phyloP scores from a whole-genome alignment of 2,329 filamentous ascomycete species.

The Hypoxylon sp. region DNA sequence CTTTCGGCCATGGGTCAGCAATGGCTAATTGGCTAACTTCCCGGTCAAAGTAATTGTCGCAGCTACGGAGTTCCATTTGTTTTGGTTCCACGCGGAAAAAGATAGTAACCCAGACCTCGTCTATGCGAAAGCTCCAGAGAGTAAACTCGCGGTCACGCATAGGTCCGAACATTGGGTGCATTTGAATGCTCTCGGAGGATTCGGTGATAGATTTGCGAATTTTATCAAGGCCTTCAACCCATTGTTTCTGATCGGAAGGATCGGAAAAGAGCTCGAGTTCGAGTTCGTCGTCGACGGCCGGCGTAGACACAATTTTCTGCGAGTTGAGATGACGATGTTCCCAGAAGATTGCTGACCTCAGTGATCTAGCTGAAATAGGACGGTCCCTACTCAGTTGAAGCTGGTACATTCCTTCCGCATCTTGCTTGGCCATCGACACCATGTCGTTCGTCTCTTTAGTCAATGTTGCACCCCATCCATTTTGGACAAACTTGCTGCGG shows the following conservation, averaged over 20 bases:
- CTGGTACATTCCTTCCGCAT: conserved; percentile 43
- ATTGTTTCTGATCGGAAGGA: background rate
- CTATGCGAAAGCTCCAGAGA: conserved; percentile 40
- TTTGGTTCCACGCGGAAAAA: conserved; percentile 29
- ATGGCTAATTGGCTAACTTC: conserved; percentile 41
- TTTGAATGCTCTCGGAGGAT: background rate
- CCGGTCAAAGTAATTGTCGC: conserved; percentile 18
- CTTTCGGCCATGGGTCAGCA: conserved; percentile 37
- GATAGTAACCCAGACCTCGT: conserved; percentile 44
- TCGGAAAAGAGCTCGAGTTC: conserved; percentile 41
- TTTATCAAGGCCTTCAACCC: conserved; percentile 29
- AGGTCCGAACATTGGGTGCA: conserved; percentile 44
- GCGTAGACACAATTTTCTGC: conserved; percentile 41
- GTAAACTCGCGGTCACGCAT: conserved; percentile 45
- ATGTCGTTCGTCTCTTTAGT: conserved; percentile 28
- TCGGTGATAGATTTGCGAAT: conserved; percentile 15
- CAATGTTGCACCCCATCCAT: conserved; percentile 46
- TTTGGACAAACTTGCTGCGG: conserved; percentile 38
- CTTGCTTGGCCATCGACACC: conserved; percentile 18
- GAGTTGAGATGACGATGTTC: conserved; percentile 44
- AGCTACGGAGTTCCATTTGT: background rate
- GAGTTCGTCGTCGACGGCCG: conserved; percentile 39
- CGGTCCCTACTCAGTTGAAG: conserved; percentile 41
- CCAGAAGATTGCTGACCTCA: conserved; percentile 48
- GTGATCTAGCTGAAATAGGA: conserved; percentile 31